Evolutionary conservation across 192 early-diverging fungal genomes (phyloP), one percentile per base, ranked within the genome.

Genomic region (Coemansia sp.): DNA sequence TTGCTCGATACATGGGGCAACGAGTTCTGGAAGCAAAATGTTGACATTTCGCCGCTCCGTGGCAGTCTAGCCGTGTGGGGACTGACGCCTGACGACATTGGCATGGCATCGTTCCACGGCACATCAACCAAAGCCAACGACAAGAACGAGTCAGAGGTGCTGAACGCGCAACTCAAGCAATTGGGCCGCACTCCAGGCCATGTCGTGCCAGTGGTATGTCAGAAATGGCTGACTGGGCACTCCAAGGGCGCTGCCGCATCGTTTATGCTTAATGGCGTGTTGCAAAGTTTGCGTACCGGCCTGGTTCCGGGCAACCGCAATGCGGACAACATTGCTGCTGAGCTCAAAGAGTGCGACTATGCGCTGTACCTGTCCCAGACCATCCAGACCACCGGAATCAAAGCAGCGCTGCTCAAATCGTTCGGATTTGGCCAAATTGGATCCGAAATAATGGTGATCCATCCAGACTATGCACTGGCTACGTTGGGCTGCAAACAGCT

Each of bases 91-190:
- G 91, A 97, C 73, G 92, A 97, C 71, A 90, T 97, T 77, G 87
- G 89, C 40, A 84, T 94, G 35, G 89, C 90, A n/a, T 97, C 92
- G 23, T 77, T 53, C 51, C 51, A 53, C 51, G 94, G 92, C 51
- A 96, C 94, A 25, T 88, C 89, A 24, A 97, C 95, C 55, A 87
- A 88, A 76, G 92, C 92, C 42, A 97, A 97, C 70, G 95, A 97
- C 74, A 89, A 91, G 84, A 97, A 95, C 80, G 92, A 95, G 70
- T 97, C 93, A 6, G 86, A 88, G 11, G 91, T 91, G 1, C 54
- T 92, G 46, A 91, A 94, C 82, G 81, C 88, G 58, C 93, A 97
- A 80, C 69, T 97, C 54, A 77, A 73, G 28, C 91, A 97, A 68
- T 83, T 97, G 31, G 93, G 95, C 19, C 87, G 93, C 54, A 84